Percentiles rank a stretch among this genome's conserved stretches.
phyloP scores from a whole-genome alignment of 164 flowering plant genomes.

The Chloranthus sessilifolius region DNA sequence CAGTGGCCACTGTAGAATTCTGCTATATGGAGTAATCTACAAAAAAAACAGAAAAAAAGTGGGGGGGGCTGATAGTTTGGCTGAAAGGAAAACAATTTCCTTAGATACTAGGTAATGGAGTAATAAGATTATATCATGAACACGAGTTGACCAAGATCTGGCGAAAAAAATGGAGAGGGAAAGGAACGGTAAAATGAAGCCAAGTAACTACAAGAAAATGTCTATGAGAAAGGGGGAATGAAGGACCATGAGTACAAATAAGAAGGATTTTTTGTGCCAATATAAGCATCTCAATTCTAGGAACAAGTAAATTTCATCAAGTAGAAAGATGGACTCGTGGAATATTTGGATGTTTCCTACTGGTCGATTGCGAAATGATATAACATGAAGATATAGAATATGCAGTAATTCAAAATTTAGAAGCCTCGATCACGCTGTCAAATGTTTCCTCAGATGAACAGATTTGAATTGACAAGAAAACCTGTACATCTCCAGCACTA shows the following conservation, averaged over 20 bases:
- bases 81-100: background rate
- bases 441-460: conserved; percentile 37
- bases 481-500: conserved; percentile 64
- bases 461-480: conserved; percentile 31
- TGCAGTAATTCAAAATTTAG: conserved; percentile 33
- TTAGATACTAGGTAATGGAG: background rate
- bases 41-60: conserved; percentile 1
- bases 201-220: background rate
- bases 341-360: conserved; percentile 38
- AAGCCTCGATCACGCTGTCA: conserved; percentile 32
- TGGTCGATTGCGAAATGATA: conserved; percentile 37
- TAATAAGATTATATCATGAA: background rate
- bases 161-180: conserved; percentile 1
- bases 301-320: background rate
- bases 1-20: background rate
- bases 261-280: too few species aligned
- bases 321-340: conserved; percentile 11
- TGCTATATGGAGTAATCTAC: conserved; percentile 10
- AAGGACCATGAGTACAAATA: background rate
- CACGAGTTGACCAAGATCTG: background rate
- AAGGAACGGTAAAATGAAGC: conserved; percentile 1
- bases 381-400: conserved; percentile 49
- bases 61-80: background rate
- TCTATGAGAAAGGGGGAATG: background rate
- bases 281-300: too few species aligned